These are phyloP conservation scores for Avena eriantha DNA, from an alignment of 176 grass and related monocot species.

Conservation along the genomic window DNA sequence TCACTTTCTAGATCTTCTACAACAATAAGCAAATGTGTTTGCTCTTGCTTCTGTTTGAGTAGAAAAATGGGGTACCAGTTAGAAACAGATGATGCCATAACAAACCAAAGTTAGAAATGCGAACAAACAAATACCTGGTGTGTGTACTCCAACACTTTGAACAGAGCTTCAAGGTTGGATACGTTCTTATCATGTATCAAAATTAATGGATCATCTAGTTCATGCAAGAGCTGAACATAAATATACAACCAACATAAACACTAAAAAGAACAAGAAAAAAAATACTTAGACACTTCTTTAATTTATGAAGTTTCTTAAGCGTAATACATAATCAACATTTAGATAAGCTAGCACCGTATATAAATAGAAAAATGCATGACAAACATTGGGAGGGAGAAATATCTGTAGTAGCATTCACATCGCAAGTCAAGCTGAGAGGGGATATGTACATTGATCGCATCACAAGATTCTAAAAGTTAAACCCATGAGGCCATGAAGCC, in stretches of 20 bases:
- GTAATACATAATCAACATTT: no score
- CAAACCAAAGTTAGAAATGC: conserved; percentile 1
- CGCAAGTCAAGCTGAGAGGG: no score
- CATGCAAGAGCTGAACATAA: conserved; percentile 45
- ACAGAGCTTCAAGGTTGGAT: conserved; percentile 44
- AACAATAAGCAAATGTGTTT: conserved; percentile 57
- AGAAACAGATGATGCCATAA: neutral
- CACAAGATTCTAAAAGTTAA: no score
- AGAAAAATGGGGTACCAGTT: conserved; percentile 26
- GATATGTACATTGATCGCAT: no score
- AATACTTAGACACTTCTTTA: conserved; percentile 49
- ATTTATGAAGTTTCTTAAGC: no score
- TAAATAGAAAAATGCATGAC: no score
- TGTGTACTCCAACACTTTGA: conserved; percentile 53
- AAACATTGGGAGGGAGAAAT: no score
- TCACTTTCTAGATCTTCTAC: conserved; percentile 69
- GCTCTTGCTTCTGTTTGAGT: conserved; percentile 52
- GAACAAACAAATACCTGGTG: conserved; percentile 52
- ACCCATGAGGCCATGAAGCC: no score
- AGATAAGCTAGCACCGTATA: no score
- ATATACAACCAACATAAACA: conserved; percentile 10
- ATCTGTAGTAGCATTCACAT: no score
- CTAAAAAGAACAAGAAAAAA: neutral
- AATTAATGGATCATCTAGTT: conserved; percentile 58
- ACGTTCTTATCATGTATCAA: conserved; percentile 70